Evolutionary conservation across 169 alveolate genomes (phyloP).

Genomic region (Ichthyophthirius multifiliis): DNA sequence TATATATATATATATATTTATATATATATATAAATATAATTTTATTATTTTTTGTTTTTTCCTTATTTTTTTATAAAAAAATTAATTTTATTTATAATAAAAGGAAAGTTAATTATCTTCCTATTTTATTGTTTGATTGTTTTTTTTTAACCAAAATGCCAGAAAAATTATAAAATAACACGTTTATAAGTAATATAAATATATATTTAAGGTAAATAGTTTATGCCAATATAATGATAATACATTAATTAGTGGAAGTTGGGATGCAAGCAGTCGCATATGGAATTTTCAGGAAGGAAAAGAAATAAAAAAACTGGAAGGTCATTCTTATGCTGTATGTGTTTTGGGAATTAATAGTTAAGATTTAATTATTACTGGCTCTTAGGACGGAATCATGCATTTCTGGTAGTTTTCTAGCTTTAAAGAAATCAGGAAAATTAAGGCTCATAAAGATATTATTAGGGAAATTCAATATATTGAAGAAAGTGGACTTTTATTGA

Average conservation of each 20-base stretch:
- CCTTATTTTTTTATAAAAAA: too few species aligned
- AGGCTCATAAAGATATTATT: slow-evolving; percentile 86
- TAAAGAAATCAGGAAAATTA: slow-evolving; percentile 46
- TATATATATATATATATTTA: too few species aligned
- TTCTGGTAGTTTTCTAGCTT: slow-evolving; percentile 66
- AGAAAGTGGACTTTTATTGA: slow-evolving; percentile 64
- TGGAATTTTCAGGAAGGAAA: slow-evolving; percentile 81
- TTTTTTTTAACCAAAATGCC: too few species aligned
- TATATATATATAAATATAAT: too few species aligned
- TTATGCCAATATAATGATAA: slow-evolving; percentile 47
- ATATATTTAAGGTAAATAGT: slow-evolving; percentile 48
- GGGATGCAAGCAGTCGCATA: slow-evolving; percentile 86
- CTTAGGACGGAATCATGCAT: slow-evolving; percentile 77
- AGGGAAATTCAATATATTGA: slow-evolving; percentile 67
- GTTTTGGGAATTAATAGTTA: slow-evolving; percentile 66
- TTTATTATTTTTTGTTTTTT: too few species aligned
- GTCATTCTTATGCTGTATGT: slow-evolving; percentile 82
- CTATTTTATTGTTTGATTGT: too few species aligned
- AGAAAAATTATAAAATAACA: too few species aligned
- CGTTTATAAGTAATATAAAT: too few species aligned
- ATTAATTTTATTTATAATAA: too few species aligned
- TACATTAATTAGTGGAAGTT: slow-evolving; percentile 76
- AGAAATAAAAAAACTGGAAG: slow-evolving; percentile 41
- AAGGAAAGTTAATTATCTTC: too few species aligned
- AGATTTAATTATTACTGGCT: slow-evolving; percentile 61